Conservation (phyloP, 768 basidiomycete genomes). For the Boletellus emodensis region DNA sequence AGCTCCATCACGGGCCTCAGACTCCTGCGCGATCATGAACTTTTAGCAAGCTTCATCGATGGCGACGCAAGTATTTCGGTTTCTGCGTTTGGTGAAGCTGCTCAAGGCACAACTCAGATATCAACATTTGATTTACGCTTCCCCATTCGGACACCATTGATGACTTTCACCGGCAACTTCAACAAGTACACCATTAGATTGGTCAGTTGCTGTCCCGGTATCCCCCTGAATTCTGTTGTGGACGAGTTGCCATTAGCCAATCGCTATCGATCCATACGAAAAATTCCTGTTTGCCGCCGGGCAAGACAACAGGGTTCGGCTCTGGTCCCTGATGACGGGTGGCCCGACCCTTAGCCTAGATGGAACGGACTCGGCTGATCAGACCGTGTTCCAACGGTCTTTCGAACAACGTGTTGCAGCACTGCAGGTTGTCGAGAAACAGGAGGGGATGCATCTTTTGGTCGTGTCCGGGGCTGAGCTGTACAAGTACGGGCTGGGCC, state of each 20-base stretch:
- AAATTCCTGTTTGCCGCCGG: slow-evolving; percentile 67
- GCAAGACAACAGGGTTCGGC: slow-evolving; percentile 58
- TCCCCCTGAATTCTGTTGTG: background rate
- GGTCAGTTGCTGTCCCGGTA: slow-evolving; percentile 35
- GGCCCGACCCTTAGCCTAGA: slow-evolving; percentile 22
- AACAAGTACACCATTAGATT: slow-evolving; percentile 49
- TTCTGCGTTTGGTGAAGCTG: background rate
- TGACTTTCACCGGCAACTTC: slow-evolving; percentile 52
- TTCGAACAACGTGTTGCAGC: slow-evolving; percentile 41
- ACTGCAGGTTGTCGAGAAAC: slow-evolving; percentile 48
- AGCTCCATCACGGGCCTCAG: slow-evolving; percentile 55
- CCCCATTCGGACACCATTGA: slow-evolving; percentile 40
- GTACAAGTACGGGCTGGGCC: slow-evolving; percentile 49
- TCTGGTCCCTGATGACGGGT: slow-evolving; percentile 65
- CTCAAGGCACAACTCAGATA: slow-evolving; percentile 39
- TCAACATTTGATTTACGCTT: slow-evolving; percentile 63
- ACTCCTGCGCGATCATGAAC: slow-evolving; percentile 44
- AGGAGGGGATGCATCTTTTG: slow-evolving; percentile 47
- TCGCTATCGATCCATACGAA: slow-evolving; percentile 52
- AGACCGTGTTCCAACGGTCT: slow-evolving; percentile 31
- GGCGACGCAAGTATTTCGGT: slow-evolving; percentile 46
- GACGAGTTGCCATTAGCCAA: slow-evolving; percentile 43
- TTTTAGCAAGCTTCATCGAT: slow-evolving; percentile 56
- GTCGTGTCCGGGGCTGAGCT: slow-evolving; percentile 44
- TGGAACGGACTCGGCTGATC: background rate